Percentiles rank a stretch among this genome's conserved stretches.
Evolutionary conservation across 345 rosid genomes (phyloP).

Genomic region (Theobroma cacao): DNA sequence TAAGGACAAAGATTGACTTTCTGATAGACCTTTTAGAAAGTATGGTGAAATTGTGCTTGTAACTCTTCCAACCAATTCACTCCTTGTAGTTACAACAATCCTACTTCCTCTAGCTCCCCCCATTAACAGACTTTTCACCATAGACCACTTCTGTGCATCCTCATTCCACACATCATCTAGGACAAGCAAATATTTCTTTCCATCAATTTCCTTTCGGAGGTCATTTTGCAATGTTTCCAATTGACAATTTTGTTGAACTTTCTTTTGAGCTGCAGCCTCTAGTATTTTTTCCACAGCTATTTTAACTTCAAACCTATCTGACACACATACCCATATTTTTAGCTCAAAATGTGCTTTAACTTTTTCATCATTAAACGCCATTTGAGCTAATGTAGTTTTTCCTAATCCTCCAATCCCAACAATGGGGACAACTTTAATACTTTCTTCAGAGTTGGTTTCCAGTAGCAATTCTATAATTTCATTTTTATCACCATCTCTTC

Average conservation of each 20-base stretch:
- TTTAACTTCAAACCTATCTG: neutral
- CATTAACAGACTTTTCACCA: too few species aligned
- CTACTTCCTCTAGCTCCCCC: too few species aligned
- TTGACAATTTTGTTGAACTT: neutral
- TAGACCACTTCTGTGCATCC: too few species aligned
- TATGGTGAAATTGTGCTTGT: too few species aligned
- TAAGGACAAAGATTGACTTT: too few species aligned
- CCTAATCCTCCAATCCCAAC: neutral
- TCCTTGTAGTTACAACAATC: too few species aligned
- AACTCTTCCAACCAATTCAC: too few species aligned
- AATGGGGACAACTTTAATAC: neutral
- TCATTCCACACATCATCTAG: neutral
- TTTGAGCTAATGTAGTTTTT: neutral
- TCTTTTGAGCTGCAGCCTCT: neutral
- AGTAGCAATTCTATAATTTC: neutral
- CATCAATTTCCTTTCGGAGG: neutral
- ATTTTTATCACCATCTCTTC: neutral
- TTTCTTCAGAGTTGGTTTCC: neutral
- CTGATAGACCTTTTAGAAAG: too few species aligned
- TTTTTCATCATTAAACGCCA: neutral
- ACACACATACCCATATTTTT: neutral
- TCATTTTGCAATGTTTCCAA: neutral
- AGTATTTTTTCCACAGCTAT: neutral
- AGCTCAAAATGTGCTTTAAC: neutral
- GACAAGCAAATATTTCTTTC: neutral